phyloP scores from a whole-genome alignment of 139 green algal species.

The Chlamydomonas schloesseri region DNA sequence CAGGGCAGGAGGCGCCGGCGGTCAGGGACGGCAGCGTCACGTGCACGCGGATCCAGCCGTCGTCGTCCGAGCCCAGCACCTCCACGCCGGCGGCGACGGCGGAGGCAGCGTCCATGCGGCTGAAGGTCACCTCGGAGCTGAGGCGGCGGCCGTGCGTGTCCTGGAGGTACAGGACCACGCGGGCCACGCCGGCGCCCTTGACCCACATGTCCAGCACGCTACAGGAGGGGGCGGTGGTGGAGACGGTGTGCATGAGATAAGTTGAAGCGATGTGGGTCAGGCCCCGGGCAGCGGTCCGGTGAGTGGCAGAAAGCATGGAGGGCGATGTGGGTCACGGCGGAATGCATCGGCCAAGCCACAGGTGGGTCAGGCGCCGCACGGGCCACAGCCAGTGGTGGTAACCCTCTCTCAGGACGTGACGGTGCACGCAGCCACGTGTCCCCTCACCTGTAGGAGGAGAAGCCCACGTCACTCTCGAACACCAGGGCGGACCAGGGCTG shows the following conservation, averaged over 20 bases:
- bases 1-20: not conserved
- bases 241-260: too few species aligned
- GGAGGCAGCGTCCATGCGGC: not conserved
- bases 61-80: conserved; percentile 47
- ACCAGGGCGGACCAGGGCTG: conserved; percentile 52
- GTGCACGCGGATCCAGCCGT: conserved; percentile 61
- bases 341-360: not conserved
- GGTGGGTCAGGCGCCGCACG: too few species aligned
- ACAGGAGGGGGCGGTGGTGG: not conserved
- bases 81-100: not conserved
- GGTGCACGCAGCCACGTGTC: too few species aligned
- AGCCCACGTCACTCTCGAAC: conserved; percentile 39
- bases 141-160: conserved; percentile 26
- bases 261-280: not conserved
- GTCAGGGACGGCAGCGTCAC: not conserved
- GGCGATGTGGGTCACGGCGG: too few species aligned
- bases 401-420: too few species aligned
- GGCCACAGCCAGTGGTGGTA: too few species aligned
- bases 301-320: too few species aligned
- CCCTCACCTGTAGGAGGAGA: conserved; percentile 30
- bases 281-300: too few species aligned
- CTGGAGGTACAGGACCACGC: conserved; percentile 41
- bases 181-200: conserved; percentile 51
- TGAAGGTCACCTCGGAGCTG: conserved; percentile 33
- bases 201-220: conserved; percentile 66